These are phyloP conservation scores for Solanum hybrid DNA, from an alignment of 305 asterid genomes.

Conservation along the genomic window DNA sequence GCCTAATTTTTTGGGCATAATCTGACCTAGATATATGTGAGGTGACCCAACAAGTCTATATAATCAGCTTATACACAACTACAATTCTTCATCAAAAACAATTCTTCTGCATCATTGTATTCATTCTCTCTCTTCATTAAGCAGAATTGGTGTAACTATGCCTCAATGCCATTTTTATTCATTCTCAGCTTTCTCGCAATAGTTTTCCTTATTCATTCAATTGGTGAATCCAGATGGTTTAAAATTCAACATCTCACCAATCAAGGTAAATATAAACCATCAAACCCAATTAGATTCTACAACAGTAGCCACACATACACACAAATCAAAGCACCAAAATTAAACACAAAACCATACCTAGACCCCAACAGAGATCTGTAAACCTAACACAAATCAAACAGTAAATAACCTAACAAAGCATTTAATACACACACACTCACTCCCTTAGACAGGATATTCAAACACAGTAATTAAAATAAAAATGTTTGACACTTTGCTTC, in stretches of 20 bases:
- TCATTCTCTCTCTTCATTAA: background rate
- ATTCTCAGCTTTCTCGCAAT: background rate
- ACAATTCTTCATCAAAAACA: background rate
- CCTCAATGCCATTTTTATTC: background rate
- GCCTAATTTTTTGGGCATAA: background rate
- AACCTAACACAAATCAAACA: slow-evolving; percentile 12
- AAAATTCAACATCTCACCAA: background rate
- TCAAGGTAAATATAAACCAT: background rate
- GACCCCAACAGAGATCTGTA: slow-evolving; percentile 15
- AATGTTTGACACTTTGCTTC: background rate
- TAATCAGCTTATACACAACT: background rate
- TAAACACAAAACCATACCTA: background rate
- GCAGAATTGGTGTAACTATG: background rate
- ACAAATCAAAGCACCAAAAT: background rate
- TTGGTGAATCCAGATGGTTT: background rate
- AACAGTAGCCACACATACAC: background rate
- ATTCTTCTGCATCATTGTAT: background rate
- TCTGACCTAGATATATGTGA: background rate
- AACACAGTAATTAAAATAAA: background rate
- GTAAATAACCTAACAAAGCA: background rate
- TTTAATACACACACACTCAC: background rate
- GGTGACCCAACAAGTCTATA: background rate
- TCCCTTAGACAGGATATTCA: background rate
- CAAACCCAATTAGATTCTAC: background rate
- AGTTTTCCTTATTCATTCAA: background rate